Evolutionary conservation across 257 asterid species (phyloP).

Genomic region (Plectranthus barbatus): DNA sequence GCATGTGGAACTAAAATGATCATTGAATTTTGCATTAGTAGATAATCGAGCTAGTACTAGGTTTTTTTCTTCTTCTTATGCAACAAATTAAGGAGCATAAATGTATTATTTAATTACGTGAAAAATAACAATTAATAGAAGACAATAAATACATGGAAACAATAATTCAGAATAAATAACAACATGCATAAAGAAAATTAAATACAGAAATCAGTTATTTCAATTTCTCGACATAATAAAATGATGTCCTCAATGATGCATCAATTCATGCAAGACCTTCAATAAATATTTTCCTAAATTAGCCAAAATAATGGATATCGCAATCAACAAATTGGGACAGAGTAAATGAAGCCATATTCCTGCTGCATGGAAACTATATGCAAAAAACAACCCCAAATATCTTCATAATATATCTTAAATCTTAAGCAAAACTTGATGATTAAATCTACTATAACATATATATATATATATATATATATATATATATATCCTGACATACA

Average conservation of each 20-base stretch:
- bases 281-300: slow-evolving; percentile 3
- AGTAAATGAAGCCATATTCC: neutral
- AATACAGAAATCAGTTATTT: neutral
- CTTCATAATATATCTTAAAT: too few relatives aligned
- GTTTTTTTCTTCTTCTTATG: neutral
- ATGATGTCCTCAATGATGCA: neutral
- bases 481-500: too few relatives aligned
- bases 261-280: neutral
- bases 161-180: neutral
- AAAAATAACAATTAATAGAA: neutral
- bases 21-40: too few relatives aligned
- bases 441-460: too few relatives aligned
- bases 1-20: too few relatives aligned
- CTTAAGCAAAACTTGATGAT: too few relatives aligned
- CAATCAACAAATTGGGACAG: neutral
- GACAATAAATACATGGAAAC: neutral
- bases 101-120: neutral
- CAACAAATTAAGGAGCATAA: neutral
- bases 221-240: slow-evolving; percentile 1
- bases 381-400: neutral
- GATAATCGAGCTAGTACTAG: too few relatives aligned
- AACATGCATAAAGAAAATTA: neutral
- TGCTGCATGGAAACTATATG: neutral
- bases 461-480: too few relatives aligned
- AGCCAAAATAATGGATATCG: neutral